Base-by-base conservation (phyloP, 2,329 filamentous ascomycete genomes). In the Tolypocladium endophyticum region DNA sequence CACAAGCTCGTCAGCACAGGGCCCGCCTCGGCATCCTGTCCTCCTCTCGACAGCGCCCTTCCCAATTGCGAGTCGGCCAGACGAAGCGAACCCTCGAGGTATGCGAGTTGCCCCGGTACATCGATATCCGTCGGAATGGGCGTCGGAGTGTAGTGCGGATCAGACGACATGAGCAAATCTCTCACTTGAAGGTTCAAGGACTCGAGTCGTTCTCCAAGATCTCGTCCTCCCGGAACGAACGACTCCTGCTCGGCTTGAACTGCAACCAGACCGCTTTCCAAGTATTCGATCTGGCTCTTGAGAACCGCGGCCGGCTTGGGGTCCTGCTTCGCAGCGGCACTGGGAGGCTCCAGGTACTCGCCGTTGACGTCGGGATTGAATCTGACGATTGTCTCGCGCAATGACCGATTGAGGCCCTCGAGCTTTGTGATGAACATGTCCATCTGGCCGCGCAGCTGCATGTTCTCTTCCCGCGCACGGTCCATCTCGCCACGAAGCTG, bases 351-450 rank as follows among this genome's bases (percentile, higher is more conserved):
- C 11, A 71, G 67, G 62, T 80, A 84, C 52, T 74, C 72, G 39
- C 67, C 67, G 63, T 82, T 81, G 61, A 78, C 77, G 20, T 75
- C 75, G 2, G 87, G 85, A 68, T 88, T 85, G 60, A 82, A 80
- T 56, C 79, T 79, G 16, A 88, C 75, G 65, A 93, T 83, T 60
- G 89, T 81, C 55, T 87, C 81, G 61, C 87, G 81, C 23, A 94
- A 69, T 20, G 83, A 83, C 58, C 78, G 76, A 69, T 89, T 93
- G 52, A 93, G 74, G 38, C 81, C 79, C 65, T 88, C 87, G 36
- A 95, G 73, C 62, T 82, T 87, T 60, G 80, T 77, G 12, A 70
- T 63, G 30, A 75, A 63, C 7, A 62, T 62, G 30, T 73, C 71
- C 9, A 69, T 69, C 60, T 75, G 68, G 38, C 64, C 66, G 8